Base-by-base conservation (phyloP, 2,329 filamentous ascomycete species). In the Trichophyton rubrum region DNA sequence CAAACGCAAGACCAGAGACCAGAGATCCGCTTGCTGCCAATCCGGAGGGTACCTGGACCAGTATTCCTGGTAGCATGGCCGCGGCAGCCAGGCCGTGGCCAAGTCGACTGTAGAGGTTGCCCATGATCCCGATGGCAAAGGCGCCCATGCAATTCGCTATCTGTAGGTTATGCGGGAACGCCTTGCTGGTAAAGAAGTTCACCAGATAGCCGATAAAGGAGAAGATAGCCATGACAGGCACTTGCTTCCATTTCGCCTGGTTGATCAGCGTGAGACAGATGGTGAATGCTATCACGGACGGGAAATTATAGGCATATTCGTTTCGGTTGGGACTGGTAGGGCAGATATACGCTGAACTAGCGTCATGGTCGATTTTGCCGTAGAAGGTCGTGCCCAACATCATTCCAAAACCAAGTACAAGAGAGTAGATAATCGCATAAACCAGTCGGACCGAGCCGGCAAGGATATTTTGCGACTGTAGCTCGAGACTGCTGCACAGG, bases 41-140 rank as follows among this genome's bases (percentile, higher is more conserved):
- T 1, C 82, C 83, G 1, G 78, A 81, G 0, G 83, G 83, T 0
- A 85, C 82, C 62, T 84, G 81, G 1, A 85, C 81, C 64, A 95
- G 95, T 64, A 96, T 95, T 3, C 87, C 90, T 0, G 90, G 90
- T 8, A 96, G 76, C 79, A 96, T 89, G 1, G 88, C 87, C 0
- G 89, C 89, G 0, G 90, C 90, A 0, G 90, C 90, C 1, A 95
- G 82, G 1, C 87, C 88, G 70, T 91, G 90, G 11, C 86, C 72
- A 40, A 79, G 67, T 1, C 89, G 82, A 13, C 86, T 86, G 74
- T 93, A 92, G 1, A 90, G 69, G 66, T 95, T 95, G 2, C 88
- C 89, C 57, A 90, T 75, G 38, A 91, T 81, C 9, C 89, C 89
- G 13, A 95, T 84, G 0, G 83, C 82, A 58, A 95, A 79, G 0